phyloP scores from a whole-genome alignment of 2,329 filamentous ascomycete species.

The Talaromyces funiculosus region DNA sequence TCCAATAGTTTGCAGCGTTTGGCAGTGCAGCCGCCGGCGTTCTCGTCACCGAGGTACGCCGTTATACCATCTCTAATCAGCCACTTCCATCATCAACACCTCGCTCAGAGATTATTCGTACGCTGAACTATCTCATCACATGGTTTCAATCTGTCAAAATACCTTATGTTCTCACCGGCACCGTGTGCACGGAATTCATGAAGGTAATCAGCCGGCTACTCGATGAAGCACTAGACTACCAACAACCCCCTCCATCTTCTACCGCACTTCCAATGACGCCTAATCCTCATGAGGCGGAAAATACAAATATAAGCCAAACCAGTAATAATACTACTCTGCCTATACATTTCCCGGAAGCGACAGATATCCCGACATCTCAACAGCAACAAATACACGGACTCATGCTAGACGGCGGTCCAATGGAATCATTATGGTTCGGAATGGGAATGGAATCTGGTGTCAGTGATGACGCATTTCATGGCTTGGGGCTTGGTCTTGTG shows the following conservation, averaged over 20 bases:
- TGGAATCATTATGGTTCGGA: conserved; percentile 4
- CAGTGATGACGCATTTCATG: conserved; percentile 3
- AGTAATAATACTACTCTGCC: neutral
- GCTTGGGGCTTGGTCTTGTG: neutral
- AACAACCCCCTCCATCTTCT: conserved; percentile 8
- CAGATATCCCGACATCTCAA: neutral
- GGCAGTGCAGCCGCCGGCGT: conserved; percentile 20
- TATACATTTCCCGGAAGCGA: neutral
- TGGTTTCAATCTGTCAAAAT: conserved; percentile 18
- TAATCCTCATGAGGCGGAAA: neutral
- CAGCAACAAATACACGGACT: neutral
- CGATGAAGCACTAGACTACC: conserved; percentile 20
- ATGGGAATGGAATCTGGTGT: conserved; percentile 4
- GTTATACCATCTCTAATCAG: conserved; percentile 17
- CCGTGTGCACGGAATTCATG: conserved; percentile 17
- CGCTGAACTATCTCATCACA: conserved; percentile 18
- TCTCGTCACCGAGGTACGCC: conserved; percentile 20
- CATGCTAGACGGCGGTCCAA: neutral
- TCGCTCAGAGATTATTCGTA: conserved; percentile 20
- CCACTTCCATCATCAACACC: conserved; percentile 17
- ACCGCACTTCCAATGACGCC: neutral
- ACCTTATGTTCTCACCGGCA: conserved; percentile 9
- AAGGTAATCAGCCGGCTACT: conserved; percentile 19
- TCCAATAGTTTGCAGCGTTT: conserved; percentile 17
- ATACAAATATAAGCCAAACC: neutral